Conservation (phyloP, 2,329 filamentous ascomycete genomes). For the Trichoderma afroharzianum region DNA sequence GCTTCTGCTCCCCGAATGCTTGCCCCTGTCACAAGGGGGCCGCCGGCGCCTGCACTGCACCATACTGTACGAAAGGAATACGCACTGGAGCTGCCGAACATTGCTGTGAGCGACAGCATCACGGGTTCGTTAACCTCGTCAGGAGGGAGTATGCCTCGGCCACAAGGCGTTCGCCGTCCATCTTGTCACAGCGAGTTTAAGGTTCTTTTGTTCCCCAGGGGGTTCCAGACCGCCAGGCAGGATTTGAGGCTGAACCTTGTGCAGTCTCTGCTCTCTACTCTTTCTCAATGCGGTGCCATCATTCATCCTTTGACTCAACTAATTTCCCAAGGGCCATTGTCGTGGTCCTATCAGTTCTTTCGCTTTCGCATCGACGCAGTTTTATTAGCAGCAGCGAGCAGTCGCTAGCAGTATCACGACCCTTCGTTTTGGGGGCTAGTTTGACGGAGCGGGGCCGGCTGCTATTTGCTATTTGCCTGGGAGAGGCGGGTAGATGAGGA, state of each 20-base stretch:
- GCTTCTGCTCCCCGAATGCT: constrained; percentile 9
- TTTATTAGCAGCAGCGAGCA: neutral
- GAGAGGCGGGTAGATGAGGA: neutral
- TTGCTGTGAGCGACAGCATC: neutral
- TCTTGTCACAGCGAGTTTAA: neutral
- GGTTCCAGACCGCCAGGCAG: constrained; percentile 7
- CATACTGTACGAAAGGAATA: neutral
- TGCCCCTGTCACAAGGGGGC: constrained; percentile 8
- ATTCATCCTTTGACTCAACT: constrained; percentile 2
- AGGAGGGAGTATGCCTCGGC: neutral
- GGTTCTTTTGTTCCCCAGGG: constrained; percentile 10
- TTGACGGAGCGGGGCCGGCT: neutral
- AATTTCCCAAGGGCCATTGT: neutral
- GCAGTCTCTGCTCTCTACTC: neutral
- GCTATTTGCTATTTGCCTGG: neutral
- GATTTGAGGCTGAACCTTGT: constrained; percentile 14
- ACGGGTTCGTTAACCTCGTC: constrained; percentile 5
- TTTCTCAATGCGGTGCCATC: constrained; percentile 12
- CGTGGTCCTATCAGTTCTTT: neutral
- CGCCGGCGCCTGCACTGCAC: neutral
- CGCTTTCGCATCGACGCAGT: neutral
- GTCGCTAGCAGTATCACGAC: neutral
- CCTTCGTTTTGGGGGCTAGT: constrained; percentile 13
- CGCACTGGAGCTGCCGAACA: neutral
- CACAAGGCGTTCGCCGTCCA: neutral